Conservation (phyloP, 2,329 filamentous ascomycete species). For the Penicillium sp. region DNA sequence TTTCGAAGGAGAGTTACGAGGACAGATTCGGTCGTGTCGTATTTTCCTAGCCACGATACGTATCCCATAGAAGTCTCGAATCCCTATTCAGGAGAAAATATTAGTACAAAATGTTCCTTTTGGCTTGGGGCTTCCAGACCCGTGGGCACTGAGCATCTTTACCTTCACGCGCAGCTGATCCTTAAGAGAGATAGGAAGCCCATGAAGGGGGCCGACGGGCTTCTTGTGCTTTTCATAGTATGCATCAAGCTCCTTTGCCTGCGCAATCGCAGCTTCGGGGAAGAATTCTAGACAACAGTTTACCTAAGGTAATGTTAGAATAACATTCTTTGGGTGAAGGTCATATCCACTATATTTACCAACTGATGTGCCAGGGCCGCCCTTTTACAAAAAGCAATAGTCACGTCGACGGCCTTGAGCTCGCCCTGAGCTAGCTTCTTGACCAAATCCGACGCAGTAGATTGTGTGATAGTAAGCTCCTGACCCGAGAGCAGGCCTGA, state of each 20-base stretch:
- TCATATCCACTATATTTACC: background rate
- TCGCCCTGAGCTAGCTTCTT: constrained; percentile 14
- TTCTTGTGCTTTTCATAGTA: constrained; percentile 48
- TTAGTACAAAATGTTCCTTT: background rate
- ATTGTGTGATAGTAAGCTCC: constrained; percentile 7
- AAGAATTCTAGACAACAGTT: constrained; percentile 37
- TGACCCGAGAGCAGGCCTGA: constrained; percentile 5
- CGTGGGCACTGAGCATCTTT: background rate
- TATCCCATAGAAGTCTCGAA: constrained; percentile 20
- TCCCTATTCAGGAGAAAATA: constrained; percentile 6
- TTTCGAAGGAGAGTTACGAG: constrained; percentile 40
- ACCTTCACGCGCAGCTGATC: constrained; percentile 57
- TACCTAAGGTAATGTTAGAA: constrained; percentile 4
- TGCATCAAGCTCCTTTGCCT: constrained; percentile 51
- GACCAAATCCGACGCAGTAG: constrained; percentile 8
- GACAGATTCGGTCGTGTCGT: constrained; percentile 19
- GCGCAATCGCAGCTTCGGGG: constrained; percentile 52
- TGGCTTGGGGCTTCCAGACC: background rate
- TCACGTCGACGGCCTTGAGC: constrained; percentile 19
- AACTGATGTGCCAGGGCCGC: constrained; percentile 24
- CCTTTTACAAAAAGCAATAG: constrained; percentile 24
- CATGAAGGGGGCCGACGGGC: constrained; percentile 63
- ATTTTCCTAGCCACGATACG: constrained; percentile 18
- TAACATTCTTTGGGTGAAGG: background rate
- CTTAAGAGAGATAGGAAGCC: constrained; percentile 59